Conservation (phyloP, 495 filamentous ascomycete species). For the Saxispiralis lemnorum region DNA sequence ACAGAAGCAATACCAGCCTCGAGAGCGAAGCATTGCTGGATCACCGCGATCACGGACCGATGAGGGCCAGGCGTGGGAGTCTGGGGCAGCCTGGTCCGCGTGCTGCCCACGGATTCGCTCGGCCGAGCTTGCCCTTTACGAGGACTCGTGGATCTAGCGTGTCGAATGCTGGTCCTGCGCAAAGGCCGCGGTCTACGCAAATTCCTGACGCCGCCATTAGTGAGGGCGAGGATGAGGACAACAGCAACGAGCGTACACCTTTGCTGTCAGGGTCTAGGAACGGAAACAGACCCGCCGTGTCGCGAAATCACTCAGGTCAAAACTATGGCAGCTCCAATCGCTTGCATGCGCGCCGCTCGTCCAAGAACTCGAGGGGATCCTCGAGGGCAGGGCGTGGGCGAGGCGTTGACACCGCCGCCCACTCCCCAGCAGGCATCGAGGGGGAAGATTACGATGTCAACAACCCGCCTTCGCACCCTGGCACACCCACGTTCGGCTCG, state of each 20-base stretch:
- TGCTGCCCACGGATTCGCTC: conserved; percentile 2
- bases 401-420: conserved; percentile 6
- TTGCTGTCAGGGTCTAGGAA: conserved; percentile 16
- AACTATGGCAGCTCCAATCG: conserved; percentile 5
- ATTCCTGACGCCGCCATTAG: conserved; percentile 1
- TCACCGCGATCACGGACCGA: conserved; percentile 15
- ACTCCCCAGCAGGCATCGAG: conserved; percentile 4
- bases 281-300: conserved; percentile 3
- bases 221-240: conserved; percentile 18
- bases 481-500: conserved; percentile 44
- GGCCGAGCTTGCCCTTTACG: conserved; percentile 9
- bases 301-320: conserved; percentile 6
- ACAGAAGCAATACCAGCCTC: conserved; percentile 22
- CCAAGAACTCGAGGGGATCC: conserved; percentile 7
- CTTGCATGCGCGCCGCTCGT: conserved; percentile 1
- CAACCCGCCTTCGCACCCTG: conserved; percentile 87
- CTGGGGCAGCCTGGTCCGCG: background rate
- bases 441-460: conserved; percentile 63
- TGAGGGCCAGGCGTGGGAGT: conserved; percentile 4
- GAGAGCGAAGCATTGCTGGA: conserved; percentile 27
- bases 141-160: conserved; percentile 4
- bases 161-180: background rate
- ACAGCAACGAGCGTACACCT: conserved; percentile 21
- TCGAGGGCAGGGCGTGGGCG: conserved; percentile 7
- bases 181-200: background rate